Evolutionary conservation across 2,329 filamentous ascomycete genomes (phyloP), one percentile per base, ranked within the genome.

Genomic region (Sporothrix phasma): DNA sequence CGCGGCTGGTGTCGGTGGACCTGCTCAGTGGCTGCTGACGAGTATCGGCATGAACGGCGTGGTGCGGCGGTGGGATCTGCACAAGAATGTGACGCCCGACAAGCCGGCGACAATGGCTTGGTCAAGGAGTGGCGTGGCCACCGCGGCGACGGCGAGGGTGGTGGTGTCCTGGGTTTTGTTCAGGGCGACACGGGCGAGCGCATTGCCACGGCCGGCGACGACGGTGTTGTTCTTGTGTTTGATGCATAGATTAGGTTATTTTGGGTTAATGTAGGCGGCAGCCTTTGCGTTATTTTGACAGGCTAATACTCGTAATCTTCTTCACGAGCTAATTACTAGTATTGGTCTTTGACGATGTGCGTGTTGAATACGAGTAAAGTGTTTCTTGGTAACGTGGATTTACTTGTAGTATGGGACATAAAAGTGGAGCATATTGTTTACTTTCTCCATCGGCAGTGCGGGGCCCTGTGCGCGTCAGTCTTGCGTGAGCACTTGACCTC

Each of bases 11-110:
- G 58, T 39, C 2, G 62, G 62, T 17, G 59, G 66, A 1, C 64
- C 66, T 0, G 64, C 61, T 5, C 64, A 66, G 63, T 93, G 85
- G 86, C 72, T 95, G 67, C 78, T 97, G 62, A 97, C 93, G 1
- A 90, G 86, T 68, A 92, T 88, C 69, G 94, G 94, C 8, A 90
- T 97, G 81, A 94, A 99, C 71, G 93, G 94, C 19, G 91, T 92
- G 0, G 85, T 99, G 22, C 82, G 90, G 71, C 81, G 92, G 66
- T 99, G 94, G 94, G 93, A 99, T 76, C 72, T 85, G 62, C 76
- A 81, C n/a, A 81, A 80, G n/a, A 76, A 75, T 11, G 58, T 61
- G 58, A 15, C 22, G 31, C 43, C 45, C 5, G 58, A 47, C 46
- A 62, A 54, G 46, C 46, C 5, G 46, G 49, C 46, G 43, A 61